Conservation (phyloP, 2,329 filamentous ascomycete genomes). For the Ceratocystis alfenasii region DNA sequence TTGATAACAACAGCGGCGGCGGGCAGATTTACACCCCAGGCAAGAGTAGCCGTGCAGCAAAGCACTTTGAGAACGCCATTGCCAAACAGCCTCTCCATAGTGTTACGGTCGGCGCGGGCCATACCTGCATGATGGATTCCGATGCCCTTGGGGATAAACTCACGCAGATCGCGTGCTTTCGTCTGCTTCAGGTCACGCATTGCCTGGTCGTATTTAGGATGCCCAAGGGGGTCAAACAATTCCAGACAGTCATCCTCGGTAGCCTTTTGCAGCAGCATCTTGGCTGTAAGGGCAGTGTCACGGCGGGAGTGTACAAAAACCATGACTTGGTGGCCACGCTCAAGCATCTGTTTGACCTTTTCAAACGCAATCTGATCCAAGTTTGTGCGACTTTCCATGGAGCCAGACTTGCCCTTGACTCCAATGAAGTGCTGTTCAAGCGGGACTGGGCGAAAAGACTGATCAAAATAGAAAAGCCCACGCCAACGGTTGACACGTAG, state of each 20-base stretch:
- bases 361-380: conserved; percentile 80
- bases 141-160: conserved; percentile 79
- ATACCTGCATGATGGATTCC: conserved; percentile 96
- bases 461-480: conserved; percentile 93
- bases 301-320: conserved; percentile 96
- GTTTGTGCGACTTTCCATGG: conserved; percentile 74
- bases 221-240: conserved; percentile 67
- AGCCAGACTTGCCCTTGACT: conserved; percentile 79
- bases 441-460: conserved; percentile 88
- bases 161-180: conserved; percentile 74
- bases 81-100: conserved; percentile 86
- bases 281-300: conserved; percentile 81
- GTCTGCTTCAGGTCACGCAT: conserved; percentile 75
- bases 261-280: conserved; percentile 76
- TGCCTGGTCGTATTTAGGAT: conserved; percentile 70
- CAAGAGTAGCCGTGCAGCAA: conserved; percentile 93
- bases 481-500: conserved; percentile 88
- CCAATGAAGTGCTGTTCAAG: conserved; percentile 96
- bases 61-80: conserved; percentile 93
- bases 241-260: conserved; percentile 66
- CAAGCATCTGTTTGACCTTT: conserved; percentile 88
- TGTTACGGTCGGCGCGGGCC: conserved; percentile 82
- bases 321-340: conserved; percentile 92
- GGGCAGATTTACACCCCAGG: conserved; percentile 97
- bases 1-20: conserved; percentile 97